Evolutionary conservation across 495 filamentous ascomycete species (phyloP).

Genomic region (Aspergillus nanangensis): DNA sequence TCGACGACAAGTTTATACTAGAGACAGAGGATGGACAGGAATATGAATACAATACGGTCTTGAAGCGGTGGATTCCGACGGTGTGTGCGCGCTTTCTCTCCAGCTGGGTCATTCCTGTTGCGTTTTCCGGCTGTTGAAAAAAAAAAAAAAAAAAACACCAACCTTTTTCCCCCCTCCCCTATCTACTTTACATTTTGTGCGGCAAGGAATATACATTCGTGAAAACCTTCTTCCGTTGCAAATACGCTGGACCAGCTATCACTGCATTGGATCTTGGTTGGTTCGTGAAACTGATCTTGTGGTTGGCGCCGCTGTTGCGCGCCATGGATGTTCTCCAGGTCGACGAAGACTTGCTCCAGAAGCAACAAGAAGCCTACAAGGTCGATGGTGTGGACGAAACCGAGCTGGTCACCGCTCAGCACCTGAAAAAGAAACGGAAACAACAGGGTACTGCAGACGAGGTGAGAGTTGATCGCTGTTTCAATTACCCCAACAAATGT

Average conservation of each 20-base stretch:
- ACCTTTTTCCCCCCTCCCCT: neutral
- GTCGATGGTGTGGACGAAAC: slow-evolving; percentile 63
- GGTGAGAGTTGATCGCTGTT: slow-evolving; percentile 37
- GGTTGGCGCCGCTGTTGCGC: slow-evolving; percentile 25
- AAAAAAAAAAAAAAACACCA: neutral
- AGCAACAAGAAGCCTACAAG: slow-evolving; percentile 74
- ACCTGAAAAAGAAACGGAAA: slow-evolving; percentile 70
- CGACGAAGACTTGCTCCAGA: slow-evolving; percentile 73
- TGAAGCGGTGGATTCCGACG: slow-evolving; percentile 76
- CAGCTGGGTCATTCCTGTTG: slow-evolving; percentile 10
- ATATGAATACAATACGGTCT: slow-evolving; percentile 69
- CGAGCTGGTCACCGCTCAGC: slow-evolving; percentile 46
- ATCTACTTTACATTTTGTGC: neutral
- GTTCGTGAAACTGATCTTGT: slow-evolving; percentile 31
- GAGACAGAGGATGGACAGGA: slow-evolving; percentile 83
- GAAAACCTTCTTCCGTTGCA: slow-evolving; percentile 9
- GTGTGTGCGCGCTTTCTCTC: slow-evolving; percentile 38
- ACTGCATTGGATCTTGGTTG: slow-evolving; percentile 17
- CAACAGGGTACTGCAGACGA: slow-evolving; percentile 54
- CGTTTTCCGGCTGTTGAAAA: slow-evolving; percentile 10
- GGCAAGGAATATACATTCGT: neutral
- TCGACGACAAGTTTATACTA: slow-evolving; percentile 75
- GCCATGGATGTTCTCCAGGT: slow-evolving; percentile 42
- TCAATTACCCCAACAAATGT: too few species aligned
- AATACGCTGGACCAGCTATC: slow-evolving; percentile 10